These are phyloP conservation scores for Eucalyptus sp. DNA, from an alignment of 345 rosid species.

Conservation along the genomic window DNA sequence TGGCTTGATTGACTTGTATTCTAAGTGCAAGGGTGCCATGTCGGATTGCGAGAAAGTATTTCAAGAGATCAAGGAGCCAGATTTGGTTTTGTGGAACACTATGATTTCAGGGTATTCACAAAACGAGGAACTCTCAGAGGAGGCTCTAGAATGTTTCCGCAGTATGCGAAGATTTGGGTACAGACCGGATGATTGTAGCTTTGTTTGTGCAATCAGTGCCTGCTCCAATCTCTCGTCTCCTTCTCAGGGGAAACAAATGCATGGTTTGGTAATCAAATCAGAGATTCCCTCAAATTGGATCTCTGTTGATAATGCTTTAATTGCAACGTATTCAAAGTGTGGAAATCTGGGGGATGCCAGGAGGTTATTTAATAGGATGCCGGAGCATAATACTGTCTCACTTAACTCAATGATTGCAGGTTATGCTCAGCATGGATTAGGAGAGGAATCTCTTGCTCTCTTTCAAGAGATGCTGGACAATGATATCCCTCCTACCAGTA, in stretches of 20 bases:
- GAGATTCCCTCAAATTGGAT: constrained; percentile 54
- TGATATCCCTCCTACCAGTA: constrained; percentile 41
- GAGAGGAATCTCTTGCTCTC: constrained; percentile 38
- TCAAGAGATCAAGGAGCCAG: constrained; percentile 44
- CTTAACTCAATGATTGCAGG: constrained; percentile 75
- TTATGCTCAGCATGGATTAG: constrained; percentile 71
- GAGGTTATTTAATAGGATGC: constrained; percentile 59
- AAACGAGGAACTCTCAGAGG: constrained; percentile 49
- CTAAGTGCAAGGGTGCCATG: constrained; percentile 60
- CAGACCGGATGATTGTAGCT: constrained; percentile 79
- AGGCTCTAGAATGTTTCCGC: constrained; percentile 56
- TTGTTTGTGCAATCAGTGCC: constrained; percentile 67
- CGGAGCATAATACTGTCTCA: constrained; percentile 47
- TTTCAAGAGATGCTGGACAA: constrained; percentile 54
- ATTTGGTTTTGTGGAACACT: constrained; percentile 86
- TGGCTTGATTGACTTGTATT: constrained; percentile 81
- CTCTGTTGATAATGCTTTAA: constrained; percentile 57
- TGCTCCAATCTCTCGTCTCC: constrained; percentile 72
- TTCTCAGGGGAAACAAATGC: constrained; percentile 74
- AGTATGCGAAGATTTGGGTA: constrained; percentile 52
- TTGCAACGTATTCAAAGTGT: constrained; percentile 65
- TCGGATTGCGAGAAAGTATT: constrained; percentile 52
- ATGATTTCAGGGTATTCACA: constrained; percentile 79
- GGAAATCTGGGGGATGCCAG: constrained; percentile 70
- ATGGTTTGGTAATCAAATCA: constrained; percentile 58